Conservation (phyloP, 345 rosid genomes). For the Bruguiera sexangula region DNA sequence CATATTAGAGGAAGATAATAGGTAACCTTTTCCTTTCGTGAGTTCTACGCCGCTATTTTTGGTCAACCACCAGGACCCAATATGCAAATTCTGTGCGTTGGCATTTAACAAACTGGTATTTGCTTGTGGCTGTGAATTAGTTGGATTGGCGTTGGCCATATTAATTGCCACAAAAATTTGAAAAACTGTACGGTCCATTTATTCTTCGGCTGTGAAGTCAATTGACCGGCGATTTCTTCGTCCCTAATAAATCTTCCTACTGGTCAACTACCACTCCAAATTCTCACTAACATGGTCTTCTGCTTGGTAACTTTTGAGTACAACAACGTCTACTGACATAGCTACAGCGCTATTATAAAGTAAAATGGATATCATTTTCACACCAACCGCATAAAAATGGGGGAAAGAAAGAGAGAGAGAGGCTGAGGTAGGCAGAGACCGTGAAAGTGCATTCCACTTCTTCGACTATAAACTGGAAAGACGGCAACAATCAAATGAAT, state of each 20-base stretch:
- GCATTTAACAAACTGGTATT: too few relatives aligned
- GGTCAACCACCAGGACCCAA: background rate
- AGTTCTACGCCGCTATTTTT: background rate
- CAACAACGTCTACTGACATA: too few relatives aligned
- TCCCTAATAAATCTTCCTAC: too few relatives aligned
- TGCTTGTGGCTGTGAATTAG: background rate
- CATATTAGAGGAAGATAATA: background rate
- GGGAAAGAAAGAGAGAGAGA: constrained; percentile 44
- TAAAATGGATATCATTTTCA: too few relatives aligned
- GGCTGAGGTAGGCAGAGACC: constrained; percentile 39
- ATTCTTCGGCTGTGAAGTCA: too few relatives aligned
- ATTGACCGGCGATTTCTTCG: too few relatives aligned
- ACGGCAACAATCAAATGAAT: background rate
- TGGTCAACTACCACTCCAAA: too few relatives aligned
- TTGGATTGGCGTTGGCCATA: background rate
- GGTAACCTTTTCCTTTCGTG: too few relatives aligned
- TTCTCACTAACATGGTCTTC: too few relatives aligned
- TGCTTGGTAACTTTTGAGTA: too few relatives aligned
- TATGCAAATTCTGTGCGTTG: background rate
- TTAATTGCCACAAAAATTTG: background rate
- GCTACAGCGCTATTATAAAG: too few relatives aligned
- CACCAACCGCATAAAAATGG: constrained; percentile 12
- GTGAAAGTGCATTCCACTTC: constrained; percentile 16
- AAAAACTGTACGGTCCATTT: too few relatives aligned
- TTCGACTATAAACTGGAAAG: background rate